Evolutionary conservation across 352 stramenopile genomes (phyloP), one percentile per base, ranked within the genome.

Genomic region (Globisporangium yorkense): DNA sequence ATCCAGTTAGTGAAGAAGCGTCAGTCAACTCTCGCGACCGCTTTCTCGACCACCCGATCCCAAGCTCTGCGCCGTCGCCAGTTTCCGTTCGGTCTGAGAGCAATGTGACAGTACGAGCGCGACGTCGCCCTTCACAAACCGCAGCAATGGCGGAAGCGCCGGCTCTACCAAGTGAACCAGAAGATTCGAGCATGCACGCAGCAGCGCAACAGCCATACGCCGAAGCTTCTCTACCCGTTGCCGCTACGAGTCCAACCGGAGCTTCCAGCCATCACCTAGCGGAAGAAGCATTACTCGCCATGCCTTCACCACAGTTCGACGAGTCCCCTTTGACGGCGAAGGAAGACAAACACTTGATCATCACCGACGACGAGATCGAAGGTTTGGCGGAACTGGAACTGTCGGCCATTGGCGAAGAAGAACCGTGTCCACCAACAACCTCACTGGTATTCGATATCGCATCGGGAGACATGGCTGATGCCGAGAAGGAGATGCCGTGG

Each of bases 11-110:
- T 2, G 41, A 16, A 5, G 41, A 21, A 16, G 15, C 2, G 15
- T 21, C 21, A 37, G 33, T 9, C 16, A 54, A 44, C 15, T 10
- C 33, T 18, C 43, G 51, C 0, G 57, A 63, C 46, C 40, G 9
- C 12, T 63, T 63, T 40, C 57, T 63, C 3, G 44, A 63, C 33
- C 51, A 39, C 8, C 41, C 51, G 13, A 58, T 63, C 27, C 57
- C 57, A 12, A 63, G 50, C 10, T 63, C 57, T 31, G 51, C 18
- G 18, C 13, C 51, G 8, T 43, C 44, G 16, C 57, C 57, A 31
- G 40, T 24, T 21, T 52, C 57, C 16, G 2, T 37, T 27, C 57
- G 43, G 20, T 45, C 33, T 13, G 57, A 63, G 18, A 57, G 50
- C 33, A 63, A 63, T 35, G 45, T 63, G 8, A 63, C 57, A 2